Evolutionary conservation across 2,329 filamentous ascomycete genomes (phyloP).

Genomic region (Colletotrichum phormii): DNA sequence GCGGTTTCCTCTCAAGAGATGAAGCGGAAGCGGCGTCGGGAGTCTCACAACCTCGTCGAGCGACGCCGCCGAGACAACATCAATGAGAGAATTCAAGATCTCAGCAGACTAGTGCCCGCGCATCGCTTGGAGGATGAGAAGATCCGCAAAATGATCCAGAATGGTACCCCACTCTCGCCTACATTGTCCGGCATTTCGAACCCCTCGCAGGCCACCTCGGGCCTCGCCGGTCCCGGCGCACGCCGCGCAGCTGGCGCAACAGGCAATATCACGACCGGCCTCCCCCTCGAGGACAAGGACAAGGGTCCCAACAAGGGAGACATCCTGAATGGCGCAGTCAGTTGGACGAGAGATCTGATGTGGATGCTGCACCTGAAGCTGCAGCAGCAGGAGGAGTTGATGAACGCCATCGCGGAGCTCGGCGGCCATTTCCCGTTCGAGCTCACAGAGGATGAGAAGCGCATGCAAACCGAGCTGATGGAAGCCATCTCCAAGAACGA

Average conservation of each 20-base stretch:
- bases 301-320: constrained; percentile 99
- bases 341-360: constrained; percentile 98
- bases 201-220: constrained; percentile 84
- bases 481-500: constrained; percentile 89
- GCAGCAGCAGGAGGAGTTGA: constrained; percentile 88
- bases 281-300: constrained; percentile 96
- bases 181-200: constrained; percentile 77
- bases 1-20: constrained; percentile 87
- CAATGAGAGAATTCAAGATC: constrained; percentile 97
- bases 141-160: constrained; percentile 93
- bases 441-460: constrained; percentile 89
- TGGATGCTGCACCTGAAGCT: constrained; percentile 94
- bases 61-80: constrained; percentile 96
- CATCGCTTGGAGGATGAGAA: constrained; percentile 98
- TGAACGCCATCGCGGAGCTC: constrained; percentile 77
- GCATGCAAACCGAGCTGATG: constrained; percentile 93
- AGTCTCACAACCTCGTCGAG: constrained; percentile 97
- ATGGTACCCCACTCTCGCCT: constrained; percentile 89
- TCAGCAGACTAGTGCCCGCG: constrained; percentile 90
- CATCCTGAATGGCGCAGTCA: constrained; percentile 95
- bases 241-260: constrained; percentile 78
- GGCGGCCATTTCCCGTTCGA: constrained; percentile 84
- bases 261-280: constrained; percentile 89
- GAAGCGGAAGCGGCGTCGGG: constrained; percentile 89
- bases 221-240: constrained; percentile 86